Evolutionary conservation across 2,329 filamentous ascomycete species (phyloP), one percentile per base, ranked within the genome.

Genomic region (Chrysoporthe deuterocubensis): DNA sequence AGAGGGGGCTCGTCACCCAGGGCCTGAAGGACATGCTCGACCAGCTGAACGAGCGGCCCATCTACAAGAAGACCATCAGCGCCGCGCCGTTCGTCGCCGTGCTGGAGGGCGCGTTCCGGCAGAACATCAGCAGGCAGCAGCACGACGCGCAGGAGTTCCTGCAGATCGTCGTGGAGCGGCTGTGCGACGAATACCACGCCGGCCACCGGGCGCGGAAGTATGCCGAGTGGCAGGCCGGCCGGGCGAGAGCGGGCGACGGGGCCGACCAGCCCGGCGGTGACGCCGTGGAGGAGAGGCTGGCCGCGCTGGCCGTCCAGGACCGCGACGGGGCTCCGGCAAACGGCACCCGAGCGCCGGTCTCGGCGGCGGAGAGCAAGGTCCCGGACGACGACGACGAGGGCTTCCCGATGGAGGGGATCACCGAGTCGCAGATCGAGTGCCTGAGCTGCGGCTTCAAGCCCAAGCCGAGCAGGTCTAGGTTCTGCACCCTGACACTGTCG

Each of bases 121-220:
- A 96, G 74, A 89, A 92, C 73, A 97, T 99, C 73, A 97, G 92
- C 76, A 87, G 95, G 65, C 93, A 96, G 76, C 96, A 99, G 79
- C 96, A 99, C 79, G 96, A 99, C 81, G 96, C 96, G 13, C 96
- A 99, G 76, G 96, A 99, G 78, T 97, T 99, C 71, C 81, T 99
- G 66, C 96, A 99, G 80, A 90, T 98, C 62, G 91, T 99, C 14
- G 92, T 93, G 2, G 95, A 99, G 81, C 87, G 95, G 64, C 83
- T 99, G 66, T 94, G 93, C 74, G 96, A 99, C 75, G 96, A 99
- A 79, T 97, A 97, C 75, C 90, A 96, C 76, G 94, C 94, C 4
- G 94, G 93, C 1, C 86, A 87, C 74, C 87, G 91, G 75, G 94
- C 93, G 14, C 85, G 94, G 71, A 82, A 81, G 58, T 83, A 87